Conservation (phyloP, 371 early-diverging fungal species). For the Ordospora pajunii region DNA sequence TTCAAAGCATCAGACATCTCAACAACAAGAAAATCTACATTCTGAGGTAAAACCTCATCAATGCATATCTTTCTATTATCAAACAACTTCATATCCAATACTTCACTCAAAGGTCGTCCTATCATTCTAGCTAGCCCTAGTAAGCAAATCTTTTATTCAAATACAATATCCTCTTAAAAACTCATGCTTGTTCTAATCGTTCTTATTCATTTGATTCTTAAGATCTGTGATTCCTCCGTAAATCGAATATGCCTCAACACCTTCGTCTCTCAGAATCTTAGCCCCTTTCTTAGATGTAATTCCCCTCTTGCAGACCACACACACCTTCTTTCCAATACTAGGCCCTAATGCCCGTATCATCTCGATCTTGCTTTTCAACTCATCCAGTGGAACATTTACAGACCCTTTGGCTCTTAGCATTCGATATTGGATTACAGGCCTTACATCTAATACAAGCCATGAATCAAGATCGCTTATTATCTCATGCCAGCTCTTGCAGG, state of each 20-base stretch:
- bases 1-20: constrained; percentile 9
- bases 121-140: not conserved
- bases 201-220: constrained; percentile 18
- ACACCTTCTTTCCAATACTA: constrained; percentile 6
- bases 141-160: not conserved
- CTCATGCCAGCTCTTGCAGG: constrained; percentile 27
- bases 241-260: constrained; percentile 16
- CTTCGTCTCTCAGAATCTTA: not conserved
- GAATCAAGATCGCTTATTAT: constrained; percentile 8
- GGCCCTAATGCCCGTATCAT: not conserved
- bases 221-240: constrained; percentile 43
- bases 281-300: constrained; percentile 34
- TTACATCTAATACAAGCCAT: constrained; percentile 44
- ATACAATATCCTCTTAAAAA: too few relatives aligned
- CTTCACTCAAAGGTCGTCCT: not conserved
- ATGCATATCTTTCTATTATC: constrained; percentile 17
- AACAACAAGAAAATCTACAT: constrained; percentile 42
- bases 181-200: not conserved
- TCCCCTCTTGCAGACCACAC: constrained; percentile 46
- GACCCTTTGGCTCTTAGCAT: constrained; percentile 45
- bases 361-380: constrained; percentile 8
- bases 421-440: constrained; percentile 21
- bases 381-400: constrained; percentile 30
- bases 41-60: constrained; percentile 30
- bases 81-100: constrained; percentile 16